A percentile compares a stretch with the other conserved stretches of the same genome.
Evolutionary conservation across 2,329 filamentous ascomycete species (phyloP).

Genomic region (Apiospora kogelbergensis): DNA sequence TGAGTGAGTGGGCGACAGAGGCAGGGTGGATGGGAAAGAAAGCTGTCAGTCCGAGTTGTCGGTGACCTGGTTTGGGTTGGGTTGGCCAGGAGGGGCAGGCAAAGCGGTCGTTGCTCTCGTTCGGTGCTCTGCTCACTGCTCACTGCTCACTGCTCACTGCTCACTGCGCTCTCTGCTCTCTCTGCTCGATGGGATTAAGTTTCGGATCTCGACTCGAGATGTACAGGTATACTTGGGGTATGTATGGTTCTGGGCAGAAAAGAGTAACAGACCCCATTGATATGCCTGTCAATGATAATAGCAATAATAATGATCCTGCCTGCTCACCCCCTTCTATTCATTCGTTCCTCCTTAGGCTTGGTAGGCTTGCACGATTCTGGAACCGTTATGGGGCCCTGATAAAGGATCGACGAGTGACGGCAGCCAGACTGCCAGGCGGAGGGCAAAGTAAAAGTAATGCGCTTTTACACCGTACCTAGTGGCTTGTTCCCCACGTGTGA

Average conservation of each 20-base stretch:
- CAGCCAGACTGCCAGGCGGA: constrained; percentile 3
- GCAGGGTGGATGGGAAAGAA: constrained; percentile 2
- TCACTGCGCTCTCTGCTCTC: too few relatives aligned
- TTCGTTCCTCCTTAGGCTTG: constrained; percentile 12
- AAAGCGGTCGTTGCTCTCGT: constrained; percentile 1
- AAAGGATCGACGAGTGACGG: constrained; percentile 17
- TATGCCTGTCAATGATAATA: neutral
- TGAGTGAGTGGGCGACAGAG: neutral
- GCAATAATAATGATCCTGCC: neutral
- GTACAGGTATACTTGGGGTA: constrained; percentile 5
- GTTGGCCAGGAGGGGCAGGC: neutral
- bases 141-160: neutral
- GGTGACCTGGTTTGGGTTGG: constrained; percentile 4
- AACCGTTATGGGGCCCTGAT: constrained; percentile 15
- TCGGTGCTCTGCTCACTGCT: neutral
- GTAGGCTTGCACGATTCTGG: constrained; percentile 13
- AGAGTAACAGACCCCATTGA: neutral
- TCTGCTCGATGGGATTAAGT: neutral
- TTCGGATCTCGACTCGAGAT: constrained; percentile 5
- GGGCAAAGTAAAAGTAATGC: constrained; percentile 6
- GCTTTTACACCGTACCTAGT: constrained; percentile 14
- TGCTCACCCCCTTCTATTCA: constrained; percentile 4
- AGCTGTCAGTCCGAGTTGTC: neutral
- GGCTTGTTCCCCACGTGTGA: neutral
- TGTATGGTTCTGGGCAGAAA: neutral